Base-by-base conservation (phyloP, 83 land plant genomes). In the Picea engelmannii region DNA sequence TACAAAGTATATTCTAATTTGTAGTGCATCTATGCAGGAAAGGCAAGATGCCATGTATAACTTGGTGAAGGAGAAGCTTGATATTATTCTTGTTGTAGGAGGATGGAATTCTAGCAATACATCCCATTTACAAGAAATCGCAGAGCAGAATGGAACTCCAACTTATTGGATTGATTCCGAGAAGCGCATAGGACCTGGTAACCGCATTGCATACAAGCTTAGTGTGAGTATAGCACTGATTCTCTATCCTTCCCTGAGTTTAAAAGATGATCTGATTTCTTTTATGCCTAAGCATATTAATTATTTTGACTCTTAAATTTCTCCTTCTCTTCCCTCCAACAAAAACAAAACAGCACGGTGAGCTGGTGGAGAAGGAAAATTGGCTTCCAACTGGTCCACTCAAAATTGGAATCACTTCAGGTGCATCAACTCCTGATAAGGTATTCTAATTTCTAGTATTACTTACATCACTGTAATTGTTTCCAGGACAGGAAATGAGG, bases 51-150 rank as follows among this genome's bases (percentile, higher is more conserved):
- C 90, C 12, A 88, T 88, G 88, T 83, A 82, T 80, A 52, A 85
- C 24, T 83, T 88, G 63, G 90, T 88, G 60, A 78, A 83, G 40
- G 83, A 86, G 60, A 83, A 86, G 62, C 13, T 86, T 58, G 90
- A 88, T 76, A 82, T 88, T 15, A 85, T 88, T 35, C 83, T 88
- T 23, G 90, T 88, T n/a, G 81, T 88, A n/a, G 90, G 88, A 47
- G 89, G 90, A 27, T 88, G 90, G 90, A 88, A 88, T 65, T 86
- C 88, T 62, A 86, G 88, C 69, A 88, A 88, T 47, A 88, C 90
- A 35, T 88, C 90, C 47, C 90, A 88, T 76, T 77, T 88, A 67
- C 90, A 88, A 80, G 90, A 88, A 67, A 88, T 86, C 58, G 90
- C 86, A 68, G 90, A 88, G 52, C 85, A 83, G 59, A 79, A 66